Conservation (phyloP, 805 yeast species). For the Yamadazyma laniorum region DNA sequence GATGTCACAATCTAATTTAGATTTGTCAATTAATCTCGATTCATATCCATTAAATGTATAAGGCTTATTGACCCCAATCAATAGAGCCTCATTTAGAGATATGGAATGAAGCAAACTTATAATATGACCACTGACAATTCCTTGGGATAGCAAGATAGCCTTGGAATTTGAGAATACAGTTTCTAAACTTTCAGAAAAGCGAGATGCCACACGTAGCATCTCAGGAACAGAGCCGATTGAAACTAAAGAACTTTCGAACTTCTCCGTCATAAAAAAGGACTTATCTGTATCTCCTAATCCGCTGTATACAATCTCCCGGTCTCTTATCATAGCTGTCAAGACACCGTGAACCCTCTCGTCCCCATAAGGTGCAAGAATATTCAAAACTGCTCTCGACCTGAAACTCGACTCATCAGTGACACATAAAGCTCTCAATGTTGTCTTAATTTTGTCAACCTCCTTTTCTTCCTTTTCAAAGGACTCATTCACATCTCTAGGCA, state of each 20-base stretch:
- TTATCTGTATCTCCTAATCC: conserved; percentile 40
- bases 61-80: conserved; percentile 56
- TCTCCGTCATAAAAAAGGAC: conserved; percentile 58
- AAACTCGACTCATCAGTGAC: conserved; percentile 52
- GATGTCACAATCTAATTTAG: conserved; percentile 63
- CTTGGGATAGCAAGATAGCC: conserved; percentile 54
- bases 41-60: conserved; percentile 62
- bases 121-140: conserved; percentile 62
- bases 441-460: conserved; percentile 32
- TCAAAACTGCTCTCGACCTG: conserved; percentile 44
- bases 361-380: conserved; percentile 44
- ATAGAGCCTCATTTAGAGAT: conserved; percentile 37
- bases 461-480: conserved; percentile 8
- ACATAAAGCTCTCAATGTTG: conserved; percentile 54
- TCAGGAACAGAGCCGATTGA: background rate
- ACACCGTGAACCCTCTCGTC: conserved; percentile 51
- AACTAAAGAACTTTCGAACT: conserved; percentile 10
- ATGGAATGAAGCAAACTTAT: conserved; percentile 58
- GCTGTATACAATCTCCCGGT: conserved; percentile 52
- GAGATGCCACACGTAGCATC: conserved; percentile 34
- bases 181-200: conserved; percentile 43
- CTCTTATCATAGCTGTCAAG: conserved; percentile 48
- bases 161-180: conserved; percentile 44
- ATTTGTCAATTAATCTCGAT: conserved; percentile 71
- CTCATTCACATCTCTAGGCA: background rate